These are phyloP conservation scores for Salix caprea DNA, from an alignment of 345 rosid genomes.

Conservation along the genomic window DNA sequence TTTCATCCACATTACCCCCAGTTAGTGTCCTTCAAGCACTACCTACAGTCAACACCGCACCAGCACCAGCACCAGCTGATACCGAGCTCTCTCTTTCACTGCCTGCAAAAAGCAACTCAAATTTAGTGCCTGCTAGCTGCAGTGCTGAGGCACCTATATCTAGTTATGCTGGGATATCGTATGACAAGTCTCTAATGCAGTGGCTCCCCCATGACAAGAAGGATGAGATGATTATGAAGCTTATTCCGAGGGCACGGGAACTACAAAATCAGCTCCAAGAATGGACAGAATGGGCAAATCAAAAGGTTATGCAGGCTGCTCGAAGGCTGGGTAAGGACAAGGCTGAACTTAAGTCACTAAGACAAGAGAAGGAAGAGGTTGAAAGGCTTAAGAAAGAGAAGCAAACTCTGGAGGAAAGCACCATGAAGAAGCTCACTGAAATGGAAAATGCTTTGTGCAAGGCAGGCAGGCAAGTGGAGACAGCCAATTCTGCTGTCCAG, in stretches of 20 bases:
- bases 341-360: conserved; percentile 72
- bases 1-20: conserved; percentile 19
- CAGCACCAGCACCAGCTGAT: conserved; percentile 38
- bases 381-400: conserved; percentile 82
- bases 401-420: conserved; percentile 64
- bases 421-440: conserved; percentile 78
- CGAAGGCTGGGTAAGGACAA: conserved; percentile 77
- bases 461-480: conserved; percentile 75
- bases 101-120: conserved; percentile 38
- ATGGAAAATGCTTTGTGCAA: conserved; percentile 78
- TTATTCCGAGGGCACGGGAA: conserved; percentile 45
- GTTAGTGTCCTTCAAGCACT: conserved; percentile 19
- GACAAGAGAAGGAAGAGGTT: conserved; percentile 86
- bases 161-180: conserved; percentile 38
- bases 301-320: conserved; percentile 96
- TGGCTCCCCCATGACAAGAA: conserved; percentile 49
- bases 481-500: conserved; percentile 60
- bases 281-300: conserved; percentile 96
- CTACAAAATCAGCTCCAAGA: conserved; percentile 70
- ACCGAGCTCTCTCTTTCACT: conserved; percentile 65
- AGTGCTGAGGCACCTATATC: conserved; percentile 28
- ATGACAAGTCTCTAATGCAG: conserved; percentile 40
- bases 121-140: conserved; percentile 33
- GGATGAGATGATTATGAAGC: conserved; percentile 53
- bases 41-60: conserved; percentile 26